Base-by-base conservation (phyloP, 2,329 filamentous ascomycete species). In the Aspergillus vadensis region DNA sequence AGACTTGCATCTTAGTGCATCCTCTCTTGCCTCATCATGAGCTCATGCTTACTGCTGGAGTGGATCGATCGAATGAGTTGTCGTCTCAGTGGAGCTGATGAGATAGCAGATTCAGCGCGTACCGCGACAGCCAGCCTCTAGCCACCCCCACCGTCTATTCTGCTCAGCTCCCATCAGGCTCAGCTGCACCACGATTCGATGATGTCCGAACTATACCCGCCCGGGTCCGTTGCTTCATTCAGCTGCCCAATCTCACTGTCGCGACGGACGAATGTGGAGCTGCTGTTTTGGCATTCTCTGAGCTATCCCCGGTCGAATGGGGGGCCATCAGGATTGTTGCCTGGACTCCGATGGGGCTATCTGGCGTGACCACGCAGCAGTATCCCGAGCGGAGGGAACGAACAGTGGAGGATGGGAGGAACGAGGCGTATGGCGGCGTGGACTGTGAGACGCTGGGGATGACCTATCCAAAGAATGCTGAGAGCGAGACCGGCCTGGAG, bases 161-260 rank as follows among this genome's bases (percentile, higher is more conserved):
- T 71, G 27, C 62, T 74, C 59, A 30, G 48, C 36, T 36, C 12
- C 32, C 61, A 63, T 72, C 14, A 70, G 85, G 12, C 83, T 84
- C 56, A 87, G 87, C 68, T 84, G 82, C 1, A 79, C 86, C 10
- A 88, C 85, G 0, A 87, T 64, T 82, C 87, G 55, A 82, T 87
- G 36, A 84, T 85, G 2, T 85, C 84, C 43, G 86, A 88, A 70
- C 81, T 86, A 36, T 88, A 87, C 67, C 85, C 85, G 0, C 85
- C 85, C 80, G 81, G 62, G 86, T 86, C 65, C 81, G 85, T 56
- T 12, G 53, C 39, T 47, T 39, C 12, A 17, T 12, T 10, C 41
- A 47, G 32, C 10, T 36, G 32, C 32, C 32, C 36, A 23, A 19
- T 23, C 15, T 44, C n/a, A 47, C 41, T 39, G 39, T 41, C 32